Evolutionary conservation across 805 yeast species (phyloP).

Genomic region (Vanderwaltozyma verrucispora): DNA sequence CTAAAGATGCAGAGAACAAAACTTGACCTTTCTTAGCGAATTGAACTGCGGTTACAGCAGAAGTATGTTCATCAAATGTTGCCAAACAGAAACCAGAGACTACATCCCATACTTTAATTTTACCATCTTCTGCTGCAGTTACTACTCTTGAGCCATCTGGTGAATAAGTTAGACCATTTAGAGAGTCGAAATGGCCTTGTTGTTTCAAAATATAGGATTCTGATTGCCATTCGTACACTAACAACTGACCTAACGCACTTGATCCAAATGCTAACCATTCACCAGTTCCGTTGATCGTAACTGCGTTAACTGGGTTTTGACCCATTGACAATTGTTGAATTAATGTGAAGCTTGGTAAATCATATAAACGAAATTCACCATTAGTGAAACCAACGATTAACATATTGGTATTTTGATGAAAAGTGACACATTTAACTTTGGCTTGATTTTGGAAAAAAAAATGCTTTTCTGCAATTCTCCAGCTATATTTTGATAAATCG

Average conservation of each 20-base stretch:
- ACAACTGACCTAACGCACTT: slow-evolving; percentile 75
- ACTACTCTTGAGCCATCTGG: slow-evolving; percentile 91
- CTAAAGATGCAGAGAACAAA: slow-evolving; percentile 80
- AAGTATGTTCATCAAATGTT: slow-evolving; percentile 83
- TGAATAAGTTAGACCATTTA: slow-evolving; percentile 75
- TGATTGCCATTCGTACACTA: slow-evolving; percentile 98
- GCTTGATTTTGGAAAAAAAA: slow-evolving; percentile 56
- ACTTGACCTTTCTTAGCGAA: slow-evolving; percentile 90
- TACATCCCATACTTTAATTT: slow-evolving; percentile 93
- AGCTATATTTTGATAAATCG: slow-evolving; percentile 39
- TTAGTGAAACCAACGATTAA: slow-evolving; percentile 81
- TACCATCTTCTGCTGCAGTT: slow-evolving; percentile 95
- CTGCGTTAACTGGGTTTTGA: slow-evolving; percentile 77
- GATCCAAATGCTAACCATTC: slow-evolving; percentile 98
- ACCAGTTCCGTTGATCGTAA: slow-evolving; percentile 69
- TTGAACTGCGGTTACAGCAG: slow-evolving; percentile 78
- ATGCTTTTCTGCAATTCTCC: slow-evolving; percentile 78
- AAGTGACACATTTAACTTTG: slow-evolving; percentile 69
- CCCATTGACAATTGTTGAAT: slow-evolving; percentile 89
- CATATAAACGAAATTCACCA: slow-evolving; percentile 89
- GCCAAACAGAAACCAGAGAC: slow-evolving; percentile 84
- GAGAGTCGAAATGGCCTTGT: slow-evolving; percentile 92
- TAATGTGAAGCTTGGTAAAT: slow-evolving; percentile 66
- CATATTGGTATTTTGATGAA: slow-evolving; percentile 61
- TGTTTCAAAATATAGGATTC: slow-evolving; percentile 92